Base-by-base conservation (phyloP, 2,329 filamentous ascomycete species). In the Colletotrichum orbiculare region DNA sequence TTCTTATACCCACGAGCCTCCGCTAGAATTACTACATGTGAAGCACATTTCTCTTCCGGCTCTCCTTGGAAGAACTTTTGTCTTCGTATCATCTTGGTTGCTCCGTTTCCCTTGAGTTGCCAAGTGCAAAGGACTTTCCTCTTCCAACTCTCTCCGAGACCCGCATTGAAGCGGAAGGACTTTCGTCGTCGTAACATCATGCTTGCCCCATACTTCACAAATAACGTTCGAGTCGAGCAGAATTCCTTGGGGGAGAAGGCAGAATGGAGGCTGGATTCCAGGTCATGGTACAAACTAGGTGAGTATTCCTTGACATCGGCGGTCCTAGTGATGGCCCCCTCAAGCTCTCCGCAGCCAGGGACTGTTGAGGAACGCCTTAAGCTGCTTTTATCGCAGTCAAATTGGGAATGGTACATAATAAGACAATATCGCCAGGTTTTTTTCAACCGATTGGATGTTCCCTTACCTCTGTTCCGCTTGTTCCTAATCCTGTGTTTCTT, bases 221-320 rank as follows among this genome's bases (percentile, higher is more conserved):
- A 33, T 15, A 9, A 49, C 2, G 1, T 37, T 49, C 13, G 6
- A 49, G 35, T 10, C 8, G 8, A 9, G 6, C 10, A 13, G 10
- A 35, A 33, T 17, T 11, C 25, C 17, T 5, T 17, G 6, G 34
- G 25, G 46, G 17, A 34, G 25, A 4, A 25, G 25, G 25, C 25
- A 5, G 25, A 25, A 25, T 25, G 3, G 3, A 25, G 25, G 25
- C 25, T 25, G 25, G 25, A 25, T 47, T 7, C 6, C 15, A 25
- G 33, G 33, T 6, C 45, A 8, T 11, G 9, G 45, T 10, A 47
- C 7, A 17, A 8, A 11, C 1, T 25, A 17, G 47, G 8, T 12
- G 47, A 15, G 47, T n/a, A 37, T 34, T 2, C 47, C 47, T 49
- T 49, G 47, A 49, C 47, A 49, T 49, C 17, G 3, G 47, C 47